Evolutionary conservation across 208 protist genomes (phyloP).

Genomic region (Leishmania gerbilli): DNA sequence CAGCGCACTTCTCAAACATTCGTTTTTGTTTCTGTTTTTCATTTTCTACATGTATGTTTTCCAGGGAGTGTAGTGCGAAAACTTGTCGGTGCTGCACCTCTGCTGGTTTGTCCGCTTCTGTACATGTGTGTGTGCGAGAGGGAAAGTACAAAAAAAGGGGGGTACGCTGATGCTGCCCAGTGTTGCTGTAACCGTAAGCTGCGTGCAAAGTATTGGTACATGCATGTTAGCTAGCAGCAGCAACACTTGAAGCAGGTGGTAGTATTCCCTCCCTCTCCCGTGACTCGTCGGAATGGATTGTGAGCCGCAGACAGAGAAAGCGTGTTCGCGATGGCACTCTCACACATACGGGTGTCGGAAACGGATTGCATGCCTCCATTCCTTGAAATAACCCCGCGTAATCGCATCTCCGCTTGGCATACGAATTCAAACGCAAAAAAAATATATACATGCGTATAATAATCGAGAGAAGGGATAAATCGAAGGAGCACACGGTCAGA

Average conservation of each 20-base stretch:
- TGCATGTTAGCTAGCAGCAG: background rate
- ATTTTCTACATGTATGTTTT: background rate
- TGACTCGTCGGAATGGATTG: background rate
- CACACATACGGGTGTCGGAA: background rate
- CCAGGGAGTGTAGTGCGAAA: background rate
- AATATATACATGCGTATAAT: background rate
- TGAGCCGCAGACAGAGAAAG: background rate
- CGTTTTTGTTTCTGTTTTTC: background rate
- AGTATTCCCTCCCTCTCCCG: background rate
- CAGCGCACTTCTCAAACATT: background rate
- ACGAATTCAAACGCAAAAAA: background rate
- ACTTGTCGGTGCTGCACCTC: background rate
- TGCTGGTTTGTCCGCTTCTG: background rate
- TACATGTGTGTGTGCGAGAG: background rate
- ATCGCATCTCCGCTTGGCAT: background rate
- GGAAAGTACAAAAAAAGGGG: background rate
- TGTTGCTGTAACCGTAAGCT: background rate
- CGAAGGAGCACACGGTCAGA: background rate
- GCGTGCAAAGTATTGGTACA: background rate
- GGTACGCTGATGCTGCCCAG: background rate
- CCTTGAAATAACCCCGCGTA: background rate
- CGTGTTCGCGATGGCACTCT: background rate
- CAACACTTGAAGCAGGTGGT: background rate
- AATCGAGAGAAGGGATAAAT: background rate
- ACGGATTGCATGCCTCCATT: background rate